Percentiles rank a stretch among this genome's conserved stretches.
Evolutionary conservation across 2,329 filamentous ascomycete species (phyloP).

Genomic region (Didymella glomerata): DNA sequence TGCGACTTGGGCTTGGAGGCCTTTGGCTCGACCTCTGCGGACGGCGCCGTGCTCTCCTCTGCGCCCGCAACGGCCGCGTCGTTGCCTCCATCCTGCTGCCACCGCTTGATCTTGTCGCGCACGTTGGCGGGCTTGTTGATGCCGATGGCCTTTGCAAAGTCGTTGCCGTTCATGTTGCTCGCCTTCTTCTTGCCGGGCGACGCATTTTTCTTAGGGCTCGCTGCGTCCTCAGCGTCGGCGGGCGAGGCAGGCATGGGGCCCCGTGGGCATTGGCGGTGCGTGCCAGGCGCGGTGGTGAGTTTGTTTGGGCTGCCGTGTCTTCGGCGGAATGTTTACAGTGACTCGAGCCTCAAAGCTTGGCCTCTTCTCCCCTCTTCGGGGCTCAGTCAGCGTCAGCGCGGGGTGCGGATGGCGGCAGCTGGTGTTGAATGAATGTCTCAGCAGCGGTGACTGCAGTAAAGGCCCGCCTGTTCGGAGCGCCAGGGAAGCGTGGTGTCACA

Average conservation of each 20-base stretch:
- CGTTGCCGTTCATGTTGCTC: constrained; percentile 46
- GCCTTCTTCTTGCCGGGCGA: constrained; percentile 41
- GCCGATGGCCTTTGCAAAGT: constrained; percentile 53
- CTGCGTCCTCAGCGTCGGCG: constrained; percentile 30
- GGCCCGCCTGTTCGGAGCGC: constrained; percentile 7
- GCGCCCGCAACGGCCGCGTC: constrained; percentile 50
- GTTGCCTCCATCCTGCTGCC: constrained; percentile 80
- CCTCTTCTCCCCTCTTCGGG: constrained; percentile 17
- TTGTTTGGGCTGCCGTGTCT: background rate
- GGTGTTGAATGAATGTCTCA: background rate
- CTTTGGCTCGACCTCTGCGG: constrained; percentile 15
- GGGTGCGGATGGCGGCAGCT: background rate
- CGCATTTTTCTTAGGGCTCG: constrained; percentile 40
- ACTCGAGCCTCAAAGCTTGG: constrained; percentile 6
- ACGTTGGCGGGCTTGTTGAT: constrained; percentile 61
- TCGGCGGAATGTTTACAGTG: constrained; percentile 6
- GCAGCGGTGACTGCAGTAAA: background rate
- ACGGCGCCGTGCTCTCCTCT: constrained; percentile 12
- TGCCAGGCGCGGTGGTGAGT: constrained; percentile 14
- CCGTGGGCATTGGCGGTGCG: constrained; percentile 30
- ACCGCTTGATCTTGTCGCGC: constrained; percentile 79
- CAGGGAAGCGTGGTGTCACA: constrained; percentile 7
- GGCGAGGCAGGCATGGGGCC: constrained; percentile 39
- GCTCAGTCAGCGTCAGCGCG: constrained; percentile 16
- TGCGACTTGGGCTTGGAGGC: constrained; percentile 20